Conservation (phyloP, 371 early-diverging fungal genomes). For the Rhizopus stolonifer region DNA sequence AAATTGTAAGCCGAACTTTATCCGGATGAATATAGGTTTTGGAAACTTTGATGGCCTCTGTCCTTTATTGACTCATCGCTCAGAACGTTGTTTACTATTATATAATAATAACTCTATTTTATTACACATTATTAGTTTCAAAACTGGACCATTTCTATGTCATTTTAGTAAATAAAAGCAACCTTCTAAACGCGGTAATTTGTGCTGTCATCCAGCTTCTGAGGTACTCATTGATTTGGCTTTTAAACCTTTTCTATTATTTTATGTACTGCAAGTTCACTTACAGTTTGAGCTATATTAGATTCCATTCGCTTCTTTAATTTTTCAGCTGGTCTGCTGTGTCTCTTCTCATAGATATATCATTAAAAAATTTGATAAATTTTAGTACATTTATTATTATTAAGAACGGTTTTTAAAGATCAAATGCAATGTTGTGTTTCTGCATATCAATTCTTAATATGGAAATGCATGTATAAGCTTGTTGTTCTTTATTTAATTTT, state of each 20-base stretch:
- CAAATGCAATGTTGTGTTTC: slow-evolving; percentile 1
- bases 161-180: neutral
- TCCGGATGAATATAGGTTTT: neutral
- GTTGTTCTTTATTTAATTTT: slow-evolving; percentile 1
- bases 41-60: slow-evolving; percentile 2
- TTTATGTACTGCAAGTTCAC: neutral
- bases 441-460: slow-evolving; percentile 1
- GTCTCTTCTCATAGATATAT: slow-evolving; percentile 1
- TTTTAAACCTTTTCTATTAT: neutral
- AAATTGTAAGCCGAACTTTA: slow-evolving; percentile 6
- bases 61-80: neutral
- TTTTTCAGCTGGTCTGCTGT: neutral
- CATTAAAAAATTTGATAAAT: neutral
- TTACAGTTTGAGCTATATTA: slow-evolving; percentile 2
- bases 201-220: neutral
- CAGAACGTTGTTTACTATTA: slow-evolving; percentile 5
- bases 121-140: neutral
- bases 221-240: neutral
- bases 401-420: slow-evolving; percentile 1
- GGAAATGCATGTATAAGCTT: neutral
- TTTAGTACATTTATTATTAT: slow-evolving; percentile 1
- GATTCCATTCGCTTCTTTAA: neutral
- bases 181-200: neutral
- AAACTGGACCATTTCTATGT: neutral
- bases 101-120: neutral